phyloP scores from a whole-genome alignment of 208 protist species.

The Acanthamoeba rhysodes region DNA sequence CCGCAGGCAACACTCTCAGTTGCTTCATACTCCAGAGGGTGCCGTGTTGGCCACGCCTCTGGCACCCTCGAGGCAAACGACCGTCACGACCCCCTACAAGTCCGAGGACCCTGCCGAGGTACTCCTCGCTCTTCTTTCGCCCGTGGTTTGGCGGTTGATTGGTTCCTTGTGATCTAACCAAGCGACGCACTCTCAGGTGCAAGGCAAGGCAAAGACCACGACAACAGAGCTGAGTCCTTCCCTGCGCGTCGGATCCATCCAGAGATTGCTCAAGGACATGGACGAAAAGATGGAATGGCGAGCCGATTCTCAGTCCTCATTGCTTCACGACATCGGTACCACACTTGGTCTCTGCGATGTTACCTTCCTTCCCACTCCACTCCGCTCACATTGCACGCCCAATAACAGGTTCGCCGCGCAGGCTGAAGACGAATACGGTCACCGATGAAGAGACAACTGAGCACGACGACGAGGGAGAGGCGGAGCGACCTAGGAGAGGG shows the following conservation, averaged over 20 bases:
- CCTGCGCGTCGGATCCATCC: not conserved
- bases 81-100: not conserved
- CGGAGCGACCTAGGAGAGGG: not conserved
- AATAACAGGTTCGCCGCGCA: not conserved
- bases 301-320: not conserved
- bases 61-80: not conserved
- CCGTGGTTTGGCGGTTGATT: not conserved
- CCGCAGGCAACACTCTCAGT: not conserved
- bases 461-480: not conserved
- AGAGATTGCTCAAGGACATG: slow-evolving; percentile 18
- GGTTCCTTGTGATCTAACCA: not conserved
- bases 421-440: not conserved
- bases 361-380: not conserved
- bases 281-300: slow-evolving; percentile 54
- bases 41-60: not conserved
- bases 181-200: too few relatives aligned
- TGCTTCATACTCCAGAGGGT: not conserved
- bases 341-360: too few relatives aligned
- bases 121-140: not conserved
- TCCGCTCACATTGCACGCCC: not conserved
- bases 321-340: not conserved
- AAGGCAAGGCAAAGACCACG: not conserved
- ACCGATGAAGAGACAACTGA: slow-evolving; percentile 40
- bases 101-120: not conserved
- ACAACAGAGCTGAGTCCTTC: not conserved